Conservation (phyloP, 192 early-diverging fungal genomes). For the Umbelopsis ramanniana region DNA sequence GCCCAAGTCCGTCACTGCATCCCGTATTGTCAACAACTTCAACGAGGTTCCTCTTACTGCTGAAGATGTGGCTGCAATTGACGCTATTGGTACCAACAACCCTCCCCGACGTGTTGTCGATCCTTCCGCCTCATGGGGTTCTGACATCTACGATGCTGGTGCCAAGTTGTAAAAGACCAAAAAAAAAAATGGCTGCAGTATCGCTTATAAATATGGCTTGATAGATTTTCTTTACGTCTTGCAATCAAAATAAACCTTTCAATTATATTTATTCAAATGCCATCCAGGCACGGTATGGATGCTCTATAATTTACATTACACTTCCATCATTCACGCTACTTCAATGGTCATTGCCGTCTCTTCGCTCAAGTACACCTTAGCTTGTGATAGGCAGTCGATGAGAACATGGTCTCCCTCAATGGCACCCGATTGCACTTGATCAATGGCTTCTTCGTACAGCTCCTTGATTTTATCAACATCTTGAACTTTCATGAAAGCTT, state of each 20-base stretch:
- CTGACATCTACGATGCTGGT: conserved; percentile 9
- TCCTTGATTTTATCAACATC: neutral
- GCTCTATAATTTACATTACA: neutral
- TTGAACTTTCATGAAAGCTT: conserved; percentile 22
- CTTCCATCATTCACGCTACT: neutral
- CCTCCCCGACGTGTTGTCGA: conserved; percentile 14
- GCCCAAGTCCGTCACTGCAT: conserved; percentile 78
- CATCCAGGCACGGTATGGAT: neutral
- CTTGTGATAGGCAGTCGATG: neutral
- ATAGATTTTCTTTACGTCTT: too few relatives aligned
- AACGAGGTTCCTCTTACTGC: conserved; percentile 24
- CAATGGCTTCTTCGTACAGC: neutral
- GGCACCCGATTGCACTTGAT: neutral
- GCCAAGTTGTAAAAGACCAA: conserved; percentile 7
- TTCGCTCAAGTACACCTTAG: neutral
- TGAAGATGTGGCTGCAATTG: neutral
- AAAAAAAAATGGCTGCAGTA: neutral
- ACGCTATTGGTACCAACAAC: conserved; percentile 1
- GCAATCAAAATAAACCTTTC: too few relatives aligned
- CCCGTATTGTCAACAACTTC: conserved; percentile 35
- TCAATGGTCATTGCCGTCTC: neutral
- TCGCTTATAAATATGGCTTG: too few relatives aligned
- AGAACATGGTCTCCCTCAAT: neutral
- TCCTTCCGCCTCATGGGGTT: neutral
- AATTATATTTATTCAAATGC: too few relatives aligned